A percentile compares a stretch with the other conserved stretches of the same genome.
phyloP scores from a whole-genome alignment of 2,329 filamentous ascomycete genomes.

The Aspergillus aculeatus region DNA sequence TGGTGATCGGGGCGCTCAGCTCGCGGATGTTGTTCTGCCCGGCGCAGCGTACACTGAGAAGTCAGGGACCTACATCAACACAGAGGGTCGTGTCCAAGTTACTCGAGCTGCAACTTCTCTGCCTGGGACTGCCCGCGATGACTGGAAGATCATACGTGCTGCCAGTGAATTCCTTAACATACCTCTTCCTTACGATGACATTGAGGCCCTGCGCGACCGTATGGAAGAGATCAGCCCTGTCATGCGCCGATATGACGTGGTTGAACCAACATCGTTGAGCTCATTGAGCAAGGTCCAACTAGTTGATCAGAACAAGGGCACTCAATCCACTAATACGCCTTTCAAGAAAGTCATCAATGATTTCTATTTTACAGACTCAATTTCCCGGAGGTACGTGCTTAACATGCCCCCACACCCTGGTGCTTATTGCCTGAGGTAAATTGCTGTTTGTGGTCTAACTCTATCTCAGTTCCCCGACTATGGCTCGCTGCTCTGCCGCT shows the following conservation, averaged over 20 bases:
- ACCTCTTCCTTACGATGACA: conserved; percentile 88
- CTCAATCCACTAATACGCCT: conserved; percentile 67
- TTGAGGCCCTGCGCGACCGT: conserved; percentile 83
- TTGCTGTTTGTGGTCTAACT: conserved; percentile 14
- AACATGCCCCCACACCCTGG: neutral
- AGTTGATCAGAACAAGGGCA: conserved; percentile 92
- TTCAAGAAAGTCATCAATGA: conserved; percentile 87
- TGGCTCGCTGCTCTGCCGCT: conserved; percentile 93
- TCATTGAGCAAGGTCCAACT: conserved; percentile 89
- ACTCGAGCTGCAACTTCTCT: conserved; percentile 85
- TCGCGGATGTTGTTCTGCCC: conserved; percentile 90
- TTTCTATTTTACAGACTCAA: conserved; percentile 97
- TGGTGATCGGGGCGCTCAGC: conserved; percentile 86
- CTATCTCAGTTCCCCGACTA: conserved; percentile 77
- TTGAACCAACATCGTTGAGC: conserved; percentile 74
- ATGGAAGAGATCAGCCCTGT: conserved; percentile 94
- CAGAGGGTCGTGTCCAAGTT: conserved; percentile 93
- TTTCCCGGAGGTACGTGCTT: conserved; percentile 79
- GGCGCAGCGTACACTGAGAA: conserved; percentile 98
- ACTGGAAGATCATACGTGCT: conserved; percentile 98
- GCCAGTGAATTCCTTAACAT: conserved; percentile 85
- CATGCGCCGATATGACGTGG: conserved; percentile 82
- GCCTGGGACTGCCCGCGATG: conserved; percentile 84
- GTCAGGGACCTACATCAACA: conserved; percentile 94
- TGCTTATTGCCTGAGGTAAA: neutral